Evolutionary conservation across 345 rosid species (phyloP), one percentile per base, ranked within the genome.

Genomic region (Citrus trifoliata): DNA sequence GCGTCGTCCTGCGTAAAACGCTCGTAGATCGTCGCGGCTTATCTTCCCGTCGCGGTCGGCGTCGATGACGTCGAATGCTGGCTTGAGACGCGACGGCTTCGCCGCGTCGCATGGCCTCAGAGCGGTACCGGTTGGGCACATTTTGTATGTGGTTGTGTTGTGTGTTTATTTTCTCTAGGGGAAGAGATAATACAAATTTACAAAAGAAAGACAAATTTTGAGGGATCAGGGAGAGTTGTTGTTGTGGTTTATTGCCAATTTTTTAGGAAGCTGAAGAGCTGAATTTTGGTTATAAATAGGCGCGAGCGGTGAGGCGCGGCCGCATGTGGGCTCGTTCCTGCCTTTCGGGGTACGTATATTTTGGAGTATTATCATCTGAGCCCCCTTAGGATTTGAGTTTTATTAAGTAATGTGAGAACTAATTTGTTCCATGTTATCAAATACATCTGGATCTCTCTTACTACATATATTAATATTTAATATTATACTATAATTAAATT

Each of bases 1-100:
- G 19, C 6, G 48, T 24, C 21, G 64, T 7, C 89, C 95, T 0
- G 89, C 74, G 88, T 89, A 95, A 76, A 93, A 93, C 70, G 78
- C 58, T 1, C 88, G 84, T 62, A 93, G 85, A 59, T 93, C 98
- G 27, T 89, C 94, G 14, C 83, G 72, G 92, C 98, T 92, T 62
- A 95, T 95, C 91, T 87, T 93, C 5, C 98, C 98, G 64, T 95
- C 98, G 56, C 67, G 93, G 87, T 95, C 98, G 0, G 90, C 87
- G 83, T 95, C 98, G n/a, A 95, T 83, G 48, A 91, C 82, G 53
- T 95, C 95, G 78, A 95, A 95, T 3, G 98, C 98, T 16, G 90
- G 79, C 64, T 87, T 82, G 74, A 89, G 84, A 78, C 82, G 86
- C 4, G 80, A 73, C 42, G 33, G 80, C 32, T 55, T 70, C 10